A percentile compares a stretch with the other conserved stretches of the same genome.
Conservation (phyloP, 768 basidiomycete species). For the Amanita molliuscula region DNA sequence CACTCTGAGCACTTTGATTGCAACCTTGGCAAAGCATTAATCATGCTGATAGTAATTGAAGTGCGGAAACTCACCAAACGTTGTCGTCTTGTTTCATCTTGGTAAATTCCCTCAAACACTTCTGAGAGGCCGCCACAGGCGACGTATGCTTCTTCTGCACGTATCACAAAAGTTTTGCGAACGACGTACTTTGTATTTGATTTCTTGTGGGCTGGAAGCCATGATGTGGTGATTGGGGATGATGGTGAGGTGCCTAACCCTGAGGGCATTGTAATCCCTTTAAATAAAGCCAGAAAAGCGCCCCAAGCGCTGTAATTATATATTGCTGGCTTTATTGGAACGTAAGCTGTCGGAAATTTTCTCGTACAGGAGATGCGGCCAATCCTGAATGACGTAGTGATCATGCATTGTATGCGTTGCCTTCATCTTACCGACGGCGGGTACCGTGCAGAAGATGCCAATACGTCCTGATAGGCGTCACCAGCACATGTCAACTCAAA, state of each 20-base stretch:
- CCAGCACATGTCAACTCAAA: too few species aligned
- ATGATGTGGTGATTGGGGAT: slow-evolving; percentile 35
- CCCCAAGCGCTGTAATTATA: too few species aligned
- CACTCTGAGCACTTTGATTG: slow-evolving; percentile 45
- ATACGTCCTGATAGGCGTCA: too few species aligned
- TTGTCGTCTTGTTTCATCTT: slow-evolving; percentile 30
- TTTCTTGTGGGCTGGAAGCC: slow-evolving; percentile 42
- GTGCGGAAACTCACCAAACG: slow-evolving; percentile 18
- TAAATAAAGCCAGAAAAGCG: too few species aligned
- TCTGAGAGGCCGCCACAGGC: slow-evolving; percentile 50
- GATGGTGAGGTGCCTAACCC: slow-evolving; percentile 18
- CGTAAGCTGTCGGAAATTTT: too few species aligned
- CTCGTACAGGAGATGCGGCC: too few species aligned
- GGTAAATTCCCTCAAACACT: slow-evolving; percentile 51
- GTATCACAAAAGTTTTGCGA: slow-evolving; percentile 12
- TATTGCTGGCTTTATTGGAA: too few species aligned
- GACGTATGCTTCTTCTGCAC: slow-evolving; percentile 29
- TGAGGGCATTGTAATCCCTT: background rate
- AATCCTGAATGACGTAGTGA: too few species aligned
- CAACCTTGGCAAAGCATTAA: slow-evolving; percentile 28
- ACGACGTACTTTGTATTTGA: slow-evolving; percentile 32
- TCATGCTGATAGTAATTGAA: background rate
- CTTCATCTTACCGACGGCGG: too few species aligned
- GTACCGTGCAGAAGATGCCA: too few species aligned
- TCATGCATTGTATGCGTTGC: too few species aligned